Evolutionary conservation across 2,329 filamentous ascomycete species (phyloP).

Genomic region (Onygenales sp.): DNA sequence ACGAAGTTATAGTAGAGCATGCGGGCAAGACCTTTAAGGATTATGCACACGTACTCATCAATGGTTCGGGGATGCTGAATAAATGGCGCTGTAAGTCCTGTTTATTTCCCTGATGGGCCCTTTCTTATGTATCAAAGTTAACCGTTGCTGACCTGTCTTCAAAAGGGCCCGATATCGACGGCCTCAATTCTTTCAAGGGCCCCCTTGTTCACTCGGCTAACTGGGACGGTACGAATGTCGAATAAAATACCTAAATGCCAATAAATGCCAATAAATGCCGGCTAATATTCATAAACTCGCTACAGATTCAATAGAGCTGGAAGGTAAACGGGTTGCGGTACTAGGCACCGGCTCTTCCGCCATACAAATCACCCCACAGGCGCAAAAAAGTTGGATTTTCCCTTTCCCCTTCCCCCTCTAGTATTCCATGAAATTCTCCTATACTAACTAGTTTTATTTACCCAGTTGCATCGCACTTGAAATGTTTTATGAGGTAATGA

Average conservation of each 20-base stretch:
- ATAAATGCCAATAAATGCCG: not conserved
- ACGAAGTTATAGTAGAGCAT: slow-evolving; percentile 20
- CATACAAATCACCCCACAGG: slow-evolving; percentile 27
- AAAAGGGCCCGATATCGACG: slow-evolving; percentile 36
- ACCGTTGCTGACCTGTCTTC: not conserved
- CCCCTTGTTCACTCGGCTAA: slow-evolving; percentile 35
- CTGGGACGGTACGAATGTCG: slow-evolving; percentile 26
- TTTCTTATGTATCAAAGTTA: no score
- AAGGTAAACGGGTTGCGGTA: slow-evolving; percentile 18
- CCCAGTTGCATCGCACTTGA: not conserved
- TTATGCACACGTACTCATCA: slow-evolving; percentile 24
- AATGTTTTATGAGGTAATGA: not conserved
- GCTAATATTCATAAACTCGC: not conserved
- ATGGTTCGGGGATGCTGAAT: slow-evolving; percentile 33
- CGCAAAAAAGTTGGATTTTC: slow-evolving; percentile 1
- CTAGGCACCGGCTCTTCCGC: slow-evolving; percentile 28
- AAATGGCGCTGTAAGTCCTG: slow-evolving; percentile 15
- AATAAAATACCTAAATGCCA: no score
- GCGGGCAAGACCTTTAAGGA: slow-evolving; percentile 17
- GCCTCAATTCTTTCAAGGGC: slow-evolving; percentile 38
- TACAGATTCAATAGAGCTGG: slow-evolving; percentile 19
- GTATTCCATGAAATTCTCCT: not conserved
- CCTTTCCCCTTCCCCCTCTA: not conserved
- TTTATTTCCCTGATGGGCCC: slow-evolving; percentile 10
- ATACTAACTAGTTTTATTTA: not conserved